Percentiles rank a stretch among this genome's conserved stretches.
Evolutionary conservation across 73 alveolate species (phyloP).

Genomic region (Tetrahymena borealis): DNA sequence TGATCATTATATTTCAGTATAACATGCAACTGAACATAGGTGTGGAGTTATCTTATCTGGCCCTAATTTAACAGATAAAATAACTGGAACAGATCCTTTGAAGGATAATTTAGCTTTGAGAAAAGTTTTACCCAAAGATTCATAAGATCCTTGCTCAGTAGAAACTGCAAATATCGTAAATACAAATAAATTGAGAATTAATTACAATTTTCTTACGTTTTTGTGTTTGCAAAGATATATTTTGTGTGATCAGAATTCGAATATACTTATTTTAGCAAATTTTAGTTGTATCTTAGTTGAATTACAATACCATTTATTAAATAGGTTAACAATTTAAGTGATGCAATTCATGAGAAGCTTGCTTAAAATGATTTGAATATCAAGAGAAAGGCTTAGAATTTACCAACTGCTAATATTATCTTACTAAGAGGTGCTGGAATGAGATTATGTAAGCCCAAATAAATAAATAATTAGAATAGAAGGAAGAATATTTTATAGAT

Average conservation of each 20-base stretch:
- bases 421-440: slow-evolving; percentile 76
- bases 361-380: slow-evolving; percentile 54
- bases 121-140: slow-evolving; percentile 29
- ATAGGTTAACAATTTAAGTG: slow-evolving; percentile 43
- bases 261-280: too few relatives aligned
- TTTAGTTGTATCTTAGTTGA: too few relatives aligned
- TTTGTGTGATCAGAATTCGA: neutral
- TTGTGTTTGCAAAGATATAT: too few relatives aligned
- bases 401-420: slow-evolving; percentile 56
- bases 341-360: slow-evolving; percentile 40
- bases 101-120: slow-evolving; percentile 52
- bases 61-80: slow-evolving; percentile 51
- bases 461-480: too few relatives aligned
- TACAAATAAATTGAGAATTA: too few relatives aligned
- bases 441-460: slow-evolving; percentile 44
- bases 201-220: too few relatives aligned
- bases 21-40: slow-evolving; percentile 83
- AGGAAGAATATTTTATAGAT: too few relatives aligned
- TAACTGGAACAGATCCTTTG: slow-evolving; percentile 75
- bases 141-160: slow-evolving; percentile 35
- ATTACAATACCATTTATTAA: neutral
- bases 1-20: slow-evolving; percentile 38
- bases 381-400: slow-evolving; percentile 51
- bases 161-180: slow-evolving; percentile 50
- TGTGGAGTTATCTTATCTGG: slow-evolving; percentile 67